phyloP scores from a whole-genome alignment of 352 stramenopile species.

The Blastocystis sp. region DNA sequence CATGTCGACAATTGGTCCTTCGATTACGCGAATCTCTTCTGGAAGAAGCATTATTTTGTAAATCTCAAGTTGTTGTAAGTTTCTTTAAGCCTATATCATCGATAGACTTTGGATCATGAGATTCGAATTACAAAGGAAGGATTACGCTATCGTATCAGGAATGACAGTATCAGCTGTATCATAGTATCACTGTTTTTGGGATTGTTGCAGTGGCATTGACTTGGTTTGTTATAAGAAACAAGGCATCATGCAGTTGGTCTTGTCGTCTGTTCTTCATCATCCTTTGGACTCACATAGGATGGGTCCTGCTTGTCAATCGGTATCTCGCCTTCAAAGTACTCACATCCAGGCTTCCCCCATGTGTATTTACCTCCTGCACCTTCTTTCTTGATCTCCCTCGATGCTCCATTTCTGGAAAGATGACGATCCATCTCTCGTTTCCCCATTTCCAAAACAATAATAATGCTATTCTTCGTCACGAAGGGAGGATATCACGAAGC shows the following conservation, averaged over 20 bases:
- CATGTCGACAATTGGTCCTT: neutral
- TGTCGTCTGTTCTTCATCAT: conserved; percentile 12
- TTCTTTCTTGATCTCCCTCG: conserved; percentile 60
- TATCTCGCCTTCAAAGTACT: conserved; percentile 49
- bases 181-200: too few species aligned
- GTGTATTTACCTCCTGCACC: conserved; percentile 65
- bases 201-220: too few species aligned
- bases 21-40: neutral
- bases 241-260: too few species aligned
- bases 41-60: neutral
- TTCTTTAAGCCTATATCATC: too few species aligned
- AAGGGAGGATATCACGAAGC: too few species aligned
- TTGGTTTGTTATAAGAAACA: too few species aligned
- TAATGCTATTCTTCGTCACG: too few species aligned
- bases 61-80: neutral
- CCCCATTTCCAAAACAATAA: neutral
- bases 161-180: too few species aligned
- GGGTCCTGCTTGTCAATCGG: conserved; percentile 64
- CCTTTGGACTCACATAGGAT: conserved; percentile 63
- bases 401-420: conserved; percentile 63
- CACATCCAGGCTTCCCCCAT: conserved; percentile 65
- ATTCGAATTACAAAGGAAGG: too few species aligned
- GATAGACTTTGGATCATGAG: too few species aligned
- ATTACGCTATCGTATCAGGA: too few species aligned
- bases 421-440: conserved; percentile 62